Percentiles rank a stretch among this genome's conserved stretches.
phyloP scores from a whole-genome alignment of 1,139 yeast genomes.

The Hemisphaericaspora xylofermentans region DNA sequence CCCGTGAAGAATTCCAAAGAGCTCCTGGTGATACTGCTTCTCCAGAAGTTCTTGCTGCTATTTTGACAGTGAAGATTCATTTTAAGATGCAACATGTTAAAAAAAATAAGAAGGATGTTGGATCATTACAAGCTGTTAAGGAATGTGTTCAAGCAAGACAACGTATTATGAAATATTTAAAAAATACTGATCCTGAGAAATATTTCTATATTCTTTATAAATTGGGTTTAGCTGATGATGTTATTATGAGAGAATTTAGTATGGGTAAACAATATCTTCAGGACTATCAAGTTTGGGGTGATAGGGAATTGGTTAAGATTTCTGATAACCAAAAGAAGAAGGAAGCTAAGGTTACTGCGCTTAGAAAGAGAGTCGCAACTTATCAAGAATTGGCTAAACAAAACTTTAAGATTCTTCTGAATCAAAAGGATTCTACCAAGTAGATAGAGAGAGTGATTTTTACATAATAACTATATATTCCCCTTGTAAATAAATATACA shows the following conservation, averaged over 20 bases:
- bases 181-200: constrained; percentile 72
- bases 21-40: constrained; percentile 91
- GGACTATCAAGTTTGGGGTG: constrained; percentile 82
- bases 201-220: constrained; percentile 86
- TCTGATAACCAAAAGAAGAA: constrained; percentile 43
- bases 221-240: constrained; percentile 82
- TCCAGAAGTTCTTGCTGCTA: constrained; percentile 94
- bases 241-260: constrained; percentile 76
- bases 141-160: constrained; percentile 89
- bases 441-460: neutral
- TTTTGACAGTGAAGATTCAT: constrained; percentile 77
- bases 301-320: constrained; percentile 42
- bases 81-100: constrained; percentile 75
- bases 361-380: constrained; percentile 41
- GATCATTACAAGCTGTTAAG: constrained; percentile 68
- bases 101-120: constrained; percentile 69
- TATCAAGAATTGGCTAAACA: constrained; percentile 44
- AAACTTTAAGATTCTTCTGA: constrained; percentile 25
- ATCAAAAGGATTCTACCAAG: neutral
- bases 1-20: constrained; percentile 77
- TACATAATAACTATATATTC: neutral
- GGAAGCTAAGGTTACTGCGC: constrained; percentile 32
- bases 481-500: neutral
- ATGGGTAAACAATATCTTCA: constrained; percentile 84
- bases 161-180: constrained; percentile 74